Evolutionary conservation across 139 green algal species (phyloP), one percentile per base, ranked within the genome.

Genomic region (Tetradesmus lagerheimii): DNA sequence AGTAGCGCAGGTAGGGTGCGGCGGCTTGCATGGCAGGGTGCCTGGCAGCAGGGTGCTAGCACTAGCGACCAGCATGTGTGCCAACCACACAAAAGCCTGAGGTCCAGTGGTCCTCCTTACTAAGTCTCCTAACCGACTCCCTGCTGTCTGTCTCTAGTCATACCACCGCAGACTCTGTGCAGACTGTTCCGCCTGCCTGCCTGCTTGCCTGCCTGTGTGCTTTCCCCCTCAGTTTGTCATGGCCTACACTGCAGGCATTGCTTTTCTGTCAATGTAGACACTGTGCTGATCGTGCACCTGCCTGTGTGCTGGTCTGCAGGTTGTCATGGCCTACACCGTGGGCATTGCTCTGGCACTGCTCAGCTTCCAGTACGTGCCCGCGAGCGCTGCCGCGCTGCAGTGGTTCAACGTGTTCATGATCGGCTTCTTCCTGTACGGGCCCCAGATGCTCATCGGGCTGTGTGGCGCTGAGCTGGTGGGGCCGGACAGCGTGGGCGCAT

Each of bases 361-460:
- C 14, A 90, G 91, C 31, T 99, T 99, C 93, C 94, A 91, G 82
- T 91, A 93, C 25, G 91, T 96, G 47, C 96, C 97, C 15, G 91
- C 93, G 37, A 89, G 92, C 74, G 71, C 95, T 82, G 80, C 93
- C 18, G 93, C 85, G 86, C 53, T 97, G 90, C 97, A 99, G 94
- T 99, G 97, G 97, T 43, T 94, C 66, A 94, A 94, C 67, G 96
- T 99, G 47, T 99, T 99, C 92, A 97, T 98, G 94, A 98, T 99
- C 41, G 98, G 98, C 80, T 99, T 99, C 94, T 98, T 98, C 94
- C 89, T 97, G 43, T 97, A 97, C 87, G 97, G 97, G 0, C 96
- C 96, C 2, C 96, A 99, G 92, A 99, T 99, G 97, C 95, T 99
- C 76, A 99, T 99, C 83, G 98, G 98, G 1, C 95, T 99, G 80